phyloP scores from a whole-genome alignment of 1,139 yeast species.

The Diutina rugosa region DNA sequence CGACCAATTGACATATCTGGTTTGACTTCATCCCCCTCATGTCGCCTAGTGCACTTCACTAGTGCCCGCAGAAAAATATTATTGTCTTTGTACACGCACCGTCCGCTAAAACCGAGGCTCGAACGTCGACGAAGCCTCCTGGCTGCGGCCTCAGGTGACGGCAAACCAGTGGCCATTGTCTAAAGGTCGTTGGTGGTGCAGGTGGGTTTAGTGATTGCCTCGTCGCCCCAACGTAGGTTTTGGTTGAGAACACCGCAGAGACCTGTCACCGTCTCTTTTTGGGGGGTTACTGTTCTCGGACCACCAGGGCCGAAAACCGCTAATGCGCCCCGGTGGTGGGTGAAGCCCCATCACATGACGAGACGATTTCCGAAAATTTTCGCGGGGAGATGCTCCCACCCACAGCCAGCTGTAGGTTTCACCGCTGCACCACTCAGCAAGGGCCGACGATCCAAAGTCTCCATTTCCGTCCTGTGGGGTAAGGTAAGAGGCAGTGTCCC shows the following conservation, averaged over 20 bases:
- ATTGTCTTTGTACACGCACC: neutral
- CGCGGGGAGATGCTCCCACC: neutral
- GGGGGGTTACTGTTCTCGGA: neutral
- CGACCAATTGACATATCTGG: no score
- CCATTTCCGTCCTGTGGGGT: no score
- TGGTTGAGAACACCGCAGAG: no score
- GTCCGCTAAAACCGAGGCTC: neutral
- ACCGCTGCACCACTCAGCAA: neutral
- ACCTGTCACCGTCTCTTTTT: no score
- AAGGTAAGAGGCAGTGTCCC: no score
- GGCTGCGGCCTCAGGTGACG: no score
- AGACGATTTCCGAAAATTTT: neutral
- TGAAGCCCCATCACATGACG: neutral
- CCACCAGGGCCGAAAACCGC: neutral
- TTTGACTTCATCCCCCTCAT: neutral
- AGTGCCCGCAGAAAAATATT: neutral
- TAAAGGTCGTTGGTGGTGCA: no score
- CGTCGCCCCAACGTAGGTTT: no score
- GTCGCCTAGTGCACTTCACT: neutral
- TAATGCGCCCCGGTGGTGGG: neutral
- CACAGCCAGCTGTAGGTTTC: neutral
- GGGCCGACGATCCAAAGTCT: neutral
- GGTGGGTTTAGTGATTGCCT: no score
- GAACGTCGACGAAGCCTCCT: no score
- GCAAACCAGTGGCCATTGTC: no score